phyloP scores from a whole-genome alignment of 2,329 filamentous ascomycete genomes.

The Xylaria multiplex region DNA sequence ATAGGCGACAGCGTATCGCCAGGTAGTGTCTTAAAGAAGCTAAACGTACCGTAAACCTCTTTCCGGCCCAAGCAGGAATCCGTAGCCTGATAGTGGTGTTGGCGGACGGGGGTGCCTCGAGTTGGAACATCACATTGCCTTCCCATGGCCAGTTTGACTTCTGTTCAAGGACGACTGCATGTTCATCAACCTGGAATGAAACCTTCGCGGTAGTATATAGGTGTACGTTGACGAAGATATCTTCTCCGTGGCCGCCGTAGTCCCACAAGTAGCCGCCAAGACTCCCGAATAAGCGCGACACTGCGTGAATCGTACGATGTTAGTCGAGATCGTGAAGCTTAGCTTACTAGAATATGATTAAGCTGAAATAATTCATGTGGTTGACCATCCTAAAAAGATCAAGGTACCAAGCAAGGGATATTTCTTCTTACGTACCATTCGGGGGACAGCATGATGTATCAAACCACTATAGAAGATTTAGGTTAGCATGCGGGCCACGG shows the following conservation, averaged over 20 bases:
- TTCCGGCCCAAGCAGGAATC: conserved; percentile 63
- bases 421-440: conserved; percentile 50
- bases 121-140: conserved; percentile 59
- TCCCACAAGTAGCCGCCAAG: conserved; percentile 68
- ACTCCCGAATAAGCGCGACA: conserved; percentile 64
- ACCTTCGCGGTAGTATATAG: conserved; percentile 64
- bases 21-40: neutral
- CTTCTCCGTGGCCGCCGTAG: conserved; percentile 45
- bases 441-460: conserved; percentile 69
- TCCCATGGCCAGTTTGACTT: conserved; percentile 67
- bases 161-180: conserved; percentile 57
- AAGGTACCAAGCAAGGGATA: neutral
- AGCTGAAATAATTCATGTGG: too few relatives aligned
- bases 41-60: conserved; percentile 43
- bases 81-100: conserved; percentile 59
- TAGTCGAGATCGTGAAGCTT: neutral
- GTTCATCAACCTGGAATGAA: conserved; percentile 50
- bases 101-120: conserved; percentile 49
- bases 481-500: conserved; percentile 11
- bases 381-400: neutral
- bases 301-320: neutral
- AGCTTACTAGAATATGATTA: neutral
- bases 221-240: conserved; percentile 61
- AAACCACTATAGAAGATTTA: conserved; percentile 58
- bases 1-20: conserved; percentile 21